Base-by-base conservation (phyloP, 139 green algal species). In the Pseudopediastrum boryanum region DNA sequence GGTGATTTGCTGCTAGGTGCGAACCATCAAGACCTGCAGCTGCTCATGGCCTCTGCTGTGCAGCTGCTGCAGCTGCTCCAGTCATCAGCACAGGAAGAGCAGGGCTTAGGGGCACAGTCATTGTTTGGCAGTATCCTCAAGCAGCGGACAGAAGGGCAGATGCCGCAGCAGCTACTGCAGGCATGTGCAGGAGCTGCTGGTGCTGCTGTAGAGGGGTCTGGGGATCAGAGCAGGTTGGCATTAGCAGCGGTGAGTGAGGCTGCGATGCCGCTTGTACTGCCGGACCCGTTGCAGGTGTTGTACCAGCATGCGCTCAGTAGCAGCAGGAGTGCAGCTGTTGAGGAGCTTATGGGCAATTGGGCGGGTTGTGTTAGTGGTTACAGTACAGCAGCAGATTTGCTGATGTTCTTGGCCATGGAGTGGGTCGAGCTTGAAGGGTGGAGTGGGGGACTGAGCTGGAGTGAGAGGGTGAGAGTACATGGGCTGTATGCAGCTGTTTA, bases 301-400 rank as follows among this genome's bases (percentile, higher is more conserved):
- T 81, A 74, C 13, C 46, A 46, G 2, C 35, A 54, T 4, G 74
- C 74, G 33, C 62, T 81, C 12, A 50, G 48, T 9, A 46, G 50
- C 36, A 44, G 31, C 39, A 62, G 39, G 51, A 43, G 52, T 39
- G 93, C 79, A 1, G 93, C 90, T 10, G 85, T 87, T 5, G 90
- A 96, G 50, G 89, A 94, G 78, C 46, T 93, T 33, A 75, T 94
- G 46, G 82, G 69, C 39, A 71, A 85, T n/a, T 78, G 29, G 35
- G 62, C 54, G 9, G 56, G 31, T n/a, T 79, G 71, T 3, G 77
- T 79, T 9, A 68, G 74, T 36, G 54, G 78, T 9, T 90, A 90
- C 58, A 78, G 77, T n/a, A 38, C 65, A 31, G 83, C 86, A 8
- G 80, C 77, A 2, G 86, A 87, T 31, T 50, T 90, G 52, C 68